Conservation (phyloP, 495 filamentous ascomycete genomes). For the Penicillium ochrochloron region DNA sequence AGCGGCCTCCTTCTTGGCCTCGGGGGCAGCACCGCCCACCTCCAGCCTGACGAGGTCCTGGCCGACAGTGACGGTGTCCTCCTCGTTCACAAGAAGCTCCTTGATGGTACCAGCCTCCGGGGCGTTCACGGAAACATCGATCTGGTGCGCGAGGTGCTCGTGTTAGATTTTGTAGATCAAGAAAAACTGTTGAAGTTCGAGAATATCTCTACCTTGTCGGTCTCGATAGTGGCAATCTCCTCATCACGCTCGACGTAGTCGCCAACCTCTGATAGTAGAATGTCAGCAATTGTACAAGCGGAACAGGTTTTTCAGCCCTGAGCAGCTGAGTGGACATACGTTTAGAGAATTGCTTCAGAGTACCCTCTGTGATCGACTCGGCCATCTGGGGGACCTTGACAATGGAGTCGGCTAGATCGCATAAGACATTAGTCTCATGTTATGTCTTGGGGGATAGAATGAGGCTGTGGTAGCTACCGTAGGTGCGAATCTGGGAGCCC, state of each 20-base stretch:
- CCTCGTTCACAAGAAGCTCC: conserved; percentile 89
- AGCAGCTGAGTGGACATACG: conserved; percentile 41
- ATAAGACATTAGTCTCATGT: conserved; percentile 18
- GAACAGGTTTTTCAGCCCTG: not conserved
- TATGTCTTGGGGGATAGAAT: not conserved
- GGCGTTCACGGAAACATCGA: conserved; percentile 94
- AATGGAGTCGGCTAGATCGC: conserved; percentile 68
- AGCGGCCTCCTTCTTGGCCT: conserved; percentile 55
- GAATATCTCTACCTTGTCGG: conserved; percentile 81
- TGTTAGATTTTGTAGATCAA: conserved; percentile 12
- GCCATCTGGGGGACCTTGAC: conserved; percentile 98
- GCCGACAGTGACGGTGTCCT: conserved; percentile 94
- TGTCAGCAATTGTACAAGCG: conserved; percentile 29
- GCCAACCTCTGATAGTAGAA: conserved; percentile 66
- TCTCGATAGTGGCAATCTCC: conserved; percentile 98
- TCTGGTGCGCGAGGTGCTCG: conserved; percentile 54
- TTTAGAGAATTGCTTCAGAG: conserved; percentile 94
- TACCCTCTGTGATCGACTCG: conserved; percentile 97
- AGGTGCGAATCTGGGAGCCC: conserved; percentile 44
- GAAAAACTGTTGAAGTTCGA: not conserved
- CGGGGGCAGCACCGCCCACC: conserved; percentile 70
- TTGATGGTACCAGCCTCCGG: conserved; percentile 90
- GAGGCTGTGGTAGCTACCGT: conserved; percentile 33
- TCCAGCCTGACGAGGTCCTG: conserved; percentile 89
- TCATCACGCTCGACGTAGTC: conserved; percentile 96